Percentiles rank a stretch among this genome's conserved stretches.
Evolutionary conservation across 2,329 filamentous ascomycete species (phyloP).

Genomic region (Aspergillus sp.): DNA sequence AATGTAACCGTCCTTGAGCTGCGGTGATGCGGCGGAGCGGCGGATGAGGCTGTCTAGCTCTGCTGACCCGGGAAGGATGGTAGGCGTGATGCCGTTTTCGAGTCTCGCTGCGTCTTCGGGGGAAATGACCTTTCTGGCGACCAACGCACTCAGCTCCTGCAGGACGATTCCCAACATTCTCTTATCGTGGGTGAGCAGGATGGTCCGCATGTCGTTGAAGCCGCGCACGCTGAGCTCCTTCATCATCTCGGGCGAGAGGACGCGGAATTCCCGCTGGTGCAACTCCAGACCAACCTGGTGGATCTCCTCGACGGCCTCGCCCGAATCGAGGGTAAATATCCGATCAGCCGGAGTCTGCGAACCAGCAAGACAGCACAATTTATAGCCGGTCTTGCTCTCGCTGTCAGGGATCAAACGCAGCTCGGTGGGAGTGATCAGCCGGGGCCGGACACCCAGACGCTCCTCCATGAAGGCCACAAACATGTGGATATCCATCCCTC

Average conservation of each 20-base stretch:
- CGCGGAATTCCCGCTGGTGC: conserved; percentile 22
- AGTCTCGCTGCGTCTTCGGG: conserved; percentile 13
- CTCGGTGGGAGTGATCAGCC: neutral
- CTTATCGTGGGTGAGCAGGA: conserved; percentile 27
- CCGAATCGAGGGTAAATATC: neutral
- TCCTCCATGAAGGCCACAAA: neutral
- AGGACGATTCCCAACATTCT: conserved; percentile 27
- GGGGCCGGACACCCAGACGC: neutral
- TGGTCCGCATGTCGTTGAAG: conserved; percentile 27
- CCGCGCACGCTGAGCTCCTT: conserved; percentile 18
- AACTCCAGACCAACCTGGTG: conserved; percentile 22
- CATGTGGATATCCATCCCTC: neutral
- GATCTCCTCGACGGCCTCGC: conserved; percentile 14
- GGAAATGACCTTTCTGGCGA: conserved; percentile 13
- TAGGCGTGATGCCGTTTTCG: conserved; percentile 15
- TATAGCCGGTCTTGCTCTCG: conserved; percentile 2
- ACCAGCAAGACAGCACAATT: conserved; percentile 7
- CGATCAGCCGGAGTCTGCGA: neutral
- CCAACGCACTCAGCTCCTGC: conserved; percentile 16
- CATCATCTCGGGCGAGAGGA: conserved; percentile 16
- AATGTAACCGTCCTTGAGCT: conserved; percentile 17
- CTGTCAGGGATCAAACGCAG: neutral
- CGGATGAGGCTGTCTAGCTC: conserved; percentile 13
- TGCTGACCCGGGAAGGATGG: conserved; percentile 19
- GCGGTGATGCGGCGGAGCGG: neutral